Conservation (phyloP, 225 moss, liverwort and hornwort genomes). For the Physcomitrium patens region DNA sequence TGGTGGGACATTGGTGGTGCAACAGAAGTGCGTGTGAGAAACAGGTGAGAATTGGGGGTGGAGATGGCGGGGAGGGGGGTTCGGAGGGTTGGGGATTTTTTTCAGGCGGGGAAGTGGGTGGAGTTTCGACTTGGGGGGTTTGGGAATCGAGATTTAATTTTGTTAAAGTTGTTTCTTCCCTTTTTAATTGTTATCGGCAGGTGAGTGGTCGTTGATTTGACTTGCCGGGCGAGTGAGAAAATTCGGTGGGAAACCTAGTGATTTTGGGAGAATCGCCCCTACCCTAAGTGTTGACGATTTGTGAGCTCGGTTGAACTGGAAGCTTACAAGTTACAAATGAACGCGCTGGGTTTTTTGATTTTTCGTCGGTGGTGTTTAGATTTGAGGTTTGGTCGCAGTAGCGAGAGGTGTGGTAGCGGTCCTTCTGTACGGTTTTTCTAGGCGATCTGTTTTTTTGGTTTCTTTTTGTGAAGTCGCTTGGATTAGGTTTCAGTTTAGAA, state of each 20-base stretch:
- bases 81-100: constrained; percentile 10
- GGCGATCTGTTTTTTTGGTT: background rate
- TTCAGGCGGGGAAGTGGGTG: background rate
- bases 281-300: constrained; percentile 12
- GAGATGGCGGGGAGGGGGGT: background rate
- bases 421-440: background rate
- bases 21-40: background rate
- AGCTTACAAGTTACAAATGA: background rate
- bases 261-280: background rate
- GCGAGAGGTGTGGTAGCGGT: background rate
- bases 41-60: constrained; percentile 30
- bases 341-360: background rate
- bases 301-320: background rate
- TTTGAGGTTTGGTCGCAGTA: background rate
- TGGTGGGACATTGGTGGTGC: constrained; percentile 20
- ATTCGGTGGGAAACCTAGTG: background rate
- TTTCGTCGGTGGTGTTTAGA: background rate
- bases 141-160: background rate
- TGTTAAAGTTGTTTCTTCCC: background rate
- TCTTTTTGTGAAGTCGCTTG: background rate
- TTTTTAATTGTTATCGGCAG: constrained; percentile 9
- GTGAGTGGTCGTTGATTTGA: background rate
- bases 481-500: background rate
- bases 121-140: background rate
- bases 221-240: background rate